A percentile compares a stretch with the other conserved stretches of the same genome.
phyloP scores from a whole-genome alignment of 345 rosid species.

The Gossypium ekmanianum region DNA sequence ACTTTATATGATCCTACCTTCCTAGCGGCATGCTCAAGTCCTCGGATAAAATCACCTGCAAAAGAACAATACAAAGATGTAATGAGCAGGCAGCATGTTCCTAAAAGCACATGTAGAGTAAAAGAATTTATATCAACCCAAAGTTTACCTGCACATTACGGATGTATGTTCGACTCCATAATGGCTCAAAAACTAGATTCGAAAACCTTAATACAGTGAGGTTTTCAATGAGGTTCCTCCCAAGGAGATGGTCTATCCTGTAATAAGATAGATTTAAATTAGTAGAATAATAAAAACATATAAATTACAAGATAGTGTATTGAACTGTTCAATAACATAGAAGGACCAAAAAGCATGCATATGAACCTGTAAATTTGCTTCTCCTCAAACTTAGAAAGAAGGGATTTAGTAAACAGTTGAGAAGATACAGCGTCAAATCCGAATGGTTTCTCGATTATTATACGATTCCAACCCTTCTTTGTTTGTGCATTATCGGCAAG shows the following conservation, averaged over 20 bases:
- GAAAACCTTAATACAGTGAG: slow-evolving; percentile 71
- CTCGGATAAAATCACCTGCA: slow-evolving; percentile 69
- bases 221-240: slow-evolving; percentile 75
- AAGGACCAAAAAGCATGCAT: slow-evolving; percentile 3
- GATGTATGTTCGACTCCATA: slow-evolving; percentile 69
- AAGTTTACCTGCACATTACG: slow-evolving; percentile 52
- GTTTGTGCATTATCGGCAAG: slow-evolving; percentile 59
- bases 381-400: slow-evolving; percentile 64
- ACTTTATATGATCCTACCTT: slow-evolving; percentile 34
- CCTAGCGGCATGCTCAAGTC: slow-evolving; percentile 35
- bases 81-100: slow-evolving; percentile 14
- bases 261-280: slow-evolving; percentile 13
- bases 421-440: slow-evolving; percentile 61
- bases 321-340: background rate
- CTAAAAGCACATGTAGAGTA: background rate
- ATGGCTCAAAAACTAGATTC: slow-evolving; percentile 70
- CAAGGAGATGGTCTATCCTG: slow-evolving; percentile 77
- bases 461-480: slow-evolving; percentile 62
- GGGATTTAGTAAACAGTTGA: slow-evolving; percentile 43
- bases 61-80: slow-evolving; percentile 15
- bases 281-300: slow-evolving; percentile 8
- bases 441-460: slow-evolving; percentile 78
- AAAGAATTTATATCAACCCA: background rate
- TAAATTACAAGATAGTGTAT: background rate
- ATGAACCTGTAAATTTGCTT: slow-evolving; percentile 64